Evolutionary conservation across 345 rosid species (phyloP), one percentile per base, ranked within the genome.

Genomic region (Diplotaxis tenuifolia): DNA sequence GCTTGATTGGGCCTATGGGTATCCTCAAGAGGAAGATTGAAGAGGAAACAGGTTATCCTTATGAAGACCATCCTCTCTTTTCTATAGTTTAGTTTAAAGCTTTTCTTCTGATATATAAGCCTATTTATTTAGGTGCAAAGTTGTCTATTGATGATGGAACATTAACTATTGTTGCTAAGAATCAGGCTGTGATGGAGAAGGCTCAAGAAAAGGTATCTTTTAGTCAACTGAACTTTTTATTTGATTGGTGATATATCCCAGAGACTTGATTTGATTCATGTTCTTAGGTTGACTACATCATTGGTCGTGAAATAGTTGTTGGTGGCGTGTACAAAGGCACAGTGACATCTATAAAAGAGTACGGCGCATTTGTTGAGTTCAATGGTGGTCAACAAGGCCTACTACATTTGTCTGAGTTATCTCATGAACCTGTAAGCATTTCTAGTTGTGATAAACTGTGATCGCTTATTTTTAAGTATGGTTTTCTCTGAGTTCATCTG

Each of bases 321-420:
- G 97, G 97, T 67, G 92, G 92, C 5, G 70, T 85, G 56, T 95
- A 92, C 80, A 90, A 86, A 84, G 99, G 99, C 62, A 79, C 86
- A 58, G 93, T 95, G 72, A 79, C 87, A 74, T 89, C 99, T 49
- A 72, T 95, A 22, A 95, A 95, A 84, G 97, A 95, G 80, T 95
- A 95, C 57, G 99, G 99, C 56, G 99, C 99, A 45, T 92, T 95
- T 72, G 90, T 95, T 78, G 96, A 92, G 85, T 95, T 95, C 53
- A 90, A 81, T 80, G 99, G 99, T 73, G 97, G 99, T 60, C 97
- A 95, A 69, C 90, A 86, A 72, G 99, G 96, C 68, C 79, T 95
- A 79, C 86, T 95, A 57, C 97, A 95, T 79, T 78, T 95, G 75
- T 92, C 99, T 31, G 99, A 95, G 84, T 74, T 95, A 71, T 92